Evolutionary conservation across 768 basidiomycete species (phyloP).

Genomic region (Clitopilus hobsonii): DNA sequence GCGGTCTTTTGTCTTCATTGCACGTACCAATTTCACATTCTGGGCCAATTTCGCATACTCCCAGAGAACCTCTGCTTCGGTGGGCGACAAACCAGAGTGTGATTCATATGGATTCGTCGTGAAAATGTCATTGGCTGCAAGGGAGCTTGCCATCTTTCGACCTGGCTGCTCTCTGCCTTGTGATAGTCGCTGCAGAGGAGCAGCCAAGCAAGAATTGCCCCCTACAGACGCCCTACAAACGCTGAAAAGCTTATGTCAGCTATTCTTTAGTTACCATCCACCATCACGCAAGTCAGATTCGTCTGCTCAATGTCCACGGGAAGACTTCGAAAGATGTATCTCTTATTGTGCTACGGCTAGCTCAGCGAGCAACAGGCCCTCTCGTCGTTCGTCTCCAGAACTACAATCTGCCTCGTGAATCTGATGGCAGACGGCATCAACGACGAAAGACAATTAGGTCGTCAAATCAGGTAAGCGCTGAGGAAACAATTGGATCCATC

Average conservation of each 20-base stretch:
- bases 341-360: conserved; percentile 1
- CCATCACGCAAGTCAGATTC: background rate
- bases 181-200: background rate
- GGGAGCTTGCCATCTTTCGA: conserved; percentile 16
- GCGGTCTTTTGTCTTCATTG: background rate
- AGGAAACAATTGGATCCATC: conserved; percentile 31
- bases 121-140: conserved; percentile 37
- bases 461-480: conserved; percentile 20
- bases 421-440: background rate
- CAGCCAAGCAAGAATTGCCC: too few species aligned
- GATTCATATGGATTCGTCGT: conserved; percentile 67
- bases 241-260: background rate
- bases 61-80: conserved; percentile 83
- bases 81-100: conserved; percentile 58
- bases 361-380: background rate
- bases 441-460: conserved; percentile 38
- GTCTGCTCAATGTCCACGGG: background rate
- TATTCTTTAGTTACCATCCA: background rate
- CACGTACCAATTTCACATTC: conserved; percentile 70
- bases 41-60: conserved; percentile 88
- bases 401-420: background rate
- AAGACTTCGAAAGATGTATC: background rate
- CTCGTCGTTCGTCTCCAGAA: background rate
- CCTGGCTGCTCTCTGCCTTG: background rate
- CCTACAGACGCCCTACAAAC: background rate